Base-by-base conservation (phyloP, 2,329 filamentous ascomycete species). In the Xylaria sp. region DNA sequence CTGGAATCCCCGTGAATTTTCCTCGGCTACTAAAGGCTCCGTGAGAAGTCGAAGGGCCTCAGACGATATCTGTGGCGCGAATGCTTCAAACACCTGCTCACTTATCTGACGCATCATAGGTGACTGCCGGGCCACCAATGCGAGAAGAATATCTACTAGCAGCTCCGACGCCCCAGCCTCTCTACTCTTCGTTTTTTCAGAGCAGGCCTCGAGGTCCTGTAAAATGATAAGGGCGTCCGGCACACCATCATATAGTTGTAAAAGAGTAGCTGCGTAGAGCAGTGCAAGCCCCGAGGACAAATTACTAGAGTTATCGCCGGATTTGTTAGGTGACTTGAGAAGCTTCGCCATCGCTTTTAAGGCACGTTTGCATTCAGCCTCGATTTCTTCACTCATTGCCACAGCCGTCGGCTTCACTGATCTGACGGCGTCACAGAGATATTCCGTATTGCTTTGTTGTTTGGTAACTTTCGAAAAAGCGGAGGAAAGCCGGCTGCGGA, bases 241-340 rank as follows among this genome's bases (percentile, higher is more conserved):
- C 67, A 97, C 94, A 27, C 93, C 93, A 75, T 95, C 94, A 81
- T 97, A 97, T 8, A 97, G 86, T 78, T 98, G 93, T 64, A 98
- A 85, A 14, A 98, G 88, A 0, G 93, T 92, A 61, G 98, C 86
- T 0, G 93, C 90, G 78, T 97, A 93, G 1, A 98, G 86, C 42
- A 98, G 85, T 21, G 91, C 90, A 66, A 98, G 86, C 0, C 92
- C 92, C 68, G 73, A 69, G 14, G 73, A 77, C 89, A 89, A 17
- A 83, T 83, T 69, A 79, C 80, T 65, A 78, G 83, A 75, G 77
- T 82, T 71, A 68, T 68, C 81, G 72, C 24, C 77, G 73, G 60
- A 77, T 69, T 72, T 78, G 50, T 63, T 74, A 72, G 78, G 80
- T 9, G 76, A 73, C 67, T 86, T 86, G 32, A 86, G 79, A 12